phyloP scores from a whole-genome alignment of 2,329 filamentous ascomycete genomes.

The Fusarium torulosum region DNA sequence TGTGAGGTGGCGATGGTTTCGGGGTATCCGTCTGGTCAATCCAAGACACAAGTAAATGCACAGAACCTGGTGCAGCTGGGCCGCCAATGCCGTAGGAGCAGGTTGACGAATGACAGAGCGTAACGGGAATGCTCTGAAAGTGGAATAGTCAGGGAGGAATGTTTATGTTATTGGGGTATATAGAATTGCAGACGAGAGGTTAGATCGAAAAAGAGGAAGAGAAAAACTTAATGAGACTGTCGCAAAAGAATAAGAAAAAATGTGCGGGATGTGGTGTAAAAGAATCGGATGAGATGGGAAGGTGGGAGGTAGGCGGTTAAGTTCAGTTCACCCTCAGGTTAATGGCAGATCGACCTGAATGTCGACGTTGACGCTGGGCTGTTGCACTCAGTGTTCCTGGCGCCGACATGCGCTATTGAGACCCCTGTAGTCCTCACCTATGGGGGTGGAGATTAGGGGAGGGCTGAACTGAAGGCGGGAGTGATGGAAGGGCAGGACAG shows the following conservation, averaged over 20 bases:
- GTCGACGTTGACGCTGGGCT: conserved; percentile 34
- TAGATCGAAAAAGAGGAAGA: not conserved
- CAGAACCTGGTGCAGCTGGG: conserved; percentile 45
- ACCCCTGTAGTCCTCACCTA: conserved; percentile 23
- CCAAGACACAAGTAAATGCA: conserved; percentile 20
- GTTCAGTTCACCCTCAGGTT: conserved; percentile 22
- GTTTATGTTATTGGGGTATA: conserved; percentile 14
- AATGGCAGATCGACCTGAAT: conserved; percentile 13
- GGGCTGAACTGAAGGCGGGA: not conserved
- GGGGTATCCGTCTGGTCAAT: conserved; percentile 43
- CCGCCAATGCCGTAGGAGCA: conserved; percentile 35
- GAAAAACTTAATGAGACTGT: conserved; percentile 8
- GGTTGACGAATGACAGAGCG: conserved; percentile 42
- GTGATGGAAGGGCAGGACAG: not conserved
- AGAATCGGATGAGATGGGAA: conserved; percentile 30
- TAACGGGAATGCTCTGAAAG: conserved; percentile 27
- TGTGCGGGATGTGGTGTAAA: conserved; percentile 33
- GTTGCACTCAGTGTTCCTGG: conserved; percentile 38
- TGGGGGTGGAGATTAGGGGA: conserved; percentile 11
- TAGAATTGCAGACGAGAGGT: conserved; percentile 8
- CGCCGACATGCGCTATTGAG: conserved; percentile 30
- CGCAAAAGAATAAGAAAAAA: conserved; percentile 6
- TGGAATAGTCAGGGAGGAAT: conserved; percentile 22
- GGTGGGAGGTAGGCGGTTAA: conserved; percentile 19
- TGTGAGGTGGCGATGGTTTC: conserved; percentile 47